Conservation (phyloP, 306 rosid genomes). For the Oemleria cerasiformis region DNA sequence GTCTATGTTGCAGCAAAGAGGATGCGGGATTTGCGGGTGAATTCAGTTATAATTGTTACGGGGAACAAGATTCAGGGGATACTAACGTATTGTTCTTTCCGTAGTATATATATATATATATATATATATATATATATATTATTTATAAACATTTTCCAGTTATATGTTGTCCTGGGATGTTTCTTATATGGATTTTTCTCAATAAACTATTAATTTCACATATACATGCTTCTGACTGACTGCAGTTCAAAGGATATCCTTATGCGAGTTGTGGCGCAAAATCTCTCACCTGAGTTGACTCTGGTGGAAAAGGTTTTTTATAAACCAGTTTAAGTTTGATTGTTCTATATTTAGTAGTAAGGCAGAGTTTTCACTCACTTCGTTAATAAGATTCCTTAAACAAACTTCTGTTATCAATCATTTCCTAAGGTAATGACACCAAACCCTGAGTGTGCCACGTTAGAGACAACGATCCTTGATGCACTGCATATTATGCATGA, state of each 20-base stretch:
- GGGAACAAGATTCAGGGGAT: slow-evolving; percentile 94
- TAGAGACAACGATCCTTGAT: slow-evolving; percentile 85
- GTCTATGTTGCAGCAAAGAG: slow-evolving; percentile 78
- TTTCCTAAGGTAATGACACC: slow-evolving; percentile 82
- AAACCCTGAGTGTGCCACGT: slow-evolving; percentile 80
- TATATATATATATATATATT: not conserved
- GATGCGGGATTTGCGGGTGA: slow-evolving; percentile 83
- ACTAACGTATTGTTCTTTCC: slow-evolving; percentile 62
- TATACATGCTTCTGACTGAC: slow-evolving; percentile 22
- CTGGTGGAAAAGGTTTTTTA: slow-evolving; percentile 69
- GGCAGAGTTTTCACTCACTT: not conserved
- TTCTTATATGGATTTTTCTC: not conserved
- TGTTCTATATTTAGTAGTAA: not conserved
- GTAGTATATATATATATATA: not conserved
- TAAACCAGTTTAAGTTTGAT: not conserved
- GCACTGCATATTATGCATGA: slow-evolving; percentile 94
- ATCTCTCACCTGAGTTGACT: slow-evolving; percentile 88
- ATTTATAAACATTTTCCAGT: not conserved
- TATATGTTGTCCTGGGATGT: slow-evolving; percentile 9
- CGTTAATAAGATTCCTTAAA: not conserved
- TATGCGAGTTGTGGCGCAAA: slow-evolving; percentile 88
- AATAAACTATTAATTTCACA: not conserved
- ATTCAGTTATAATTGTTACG: slow-evolving; percentile 58
- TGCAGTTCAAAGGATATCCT: slow-evolving; percentile 93
- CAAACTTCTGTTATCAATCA: not conserved